These are phyloP conservation scores for Fusarium duplospermum DNA, from an alignment of 2,329 filamentous ascomycete species.

Conservation along the genomic window DNA sequence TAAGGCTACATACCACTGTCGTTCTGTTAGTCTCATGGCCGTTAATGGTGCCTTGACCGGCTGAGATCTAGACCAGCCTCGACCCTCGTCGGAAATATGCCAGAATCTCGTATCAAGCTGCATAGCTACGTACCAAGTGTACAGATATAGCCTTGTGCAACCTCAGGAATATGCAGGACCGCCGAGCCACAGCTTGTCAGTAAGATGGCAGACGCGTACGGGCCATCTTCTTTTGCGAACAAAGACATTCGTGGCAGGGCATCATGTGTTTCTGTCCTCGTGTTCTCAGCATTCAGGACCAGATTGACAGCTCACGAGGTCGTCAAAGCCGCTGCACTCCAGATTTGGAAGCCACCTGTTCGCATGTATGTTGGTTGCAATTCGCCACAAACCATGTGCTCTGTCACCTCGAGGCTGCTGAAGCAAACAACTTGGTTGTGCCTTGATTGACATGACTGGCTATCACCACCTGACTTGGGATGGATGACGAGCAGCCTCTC, in stretches of 20 bases:
- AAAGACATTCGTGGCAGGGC: neutral
- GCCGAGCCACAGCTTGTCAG: constrained; percentile 16
- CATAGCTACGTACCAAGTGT: neutral
- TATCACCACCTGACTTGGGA: constrained; percentile 23
- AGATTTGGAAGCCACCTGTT: constrained; percentile 4
- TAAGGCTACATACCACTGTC: neutral
- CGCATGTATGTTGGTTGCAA: neutral
- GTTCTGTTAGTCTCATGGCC: neutral
- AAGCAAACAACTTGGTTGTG: neutral
- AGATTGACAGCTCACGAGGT: constrained; percentile 24
- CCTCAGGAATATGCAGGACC: neutral
- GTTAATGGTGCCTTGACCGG: neutral
- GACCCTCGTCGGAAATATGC: neutral
- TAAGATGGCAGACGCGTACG: neutral
- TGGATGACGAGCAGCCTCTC: constrained; percentile 28
- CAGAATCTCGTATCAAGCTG: constrained; percentile 5
- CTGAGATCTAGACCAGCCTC: neutral
- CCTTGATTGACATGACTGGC: neutral
- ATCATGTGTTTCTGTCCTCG: constrained; percentile 28
- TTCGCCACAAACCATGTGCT: neutral
- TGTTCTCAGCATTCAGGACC: constrained; percentile 7
- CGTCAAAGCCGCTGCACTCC: constrained; percentile 4
- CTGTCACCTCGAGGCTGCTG: constrained; percentile 3
- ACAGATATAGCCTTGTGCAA: neutral
- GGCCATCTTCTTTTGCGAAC: neutral